A percentile compares a stretch with the other conserved stretches of the same genome.
Evolutionary conservation across 345 rosid genomes (phyloP).

Genomic region (Salix purpurea): DNA sequence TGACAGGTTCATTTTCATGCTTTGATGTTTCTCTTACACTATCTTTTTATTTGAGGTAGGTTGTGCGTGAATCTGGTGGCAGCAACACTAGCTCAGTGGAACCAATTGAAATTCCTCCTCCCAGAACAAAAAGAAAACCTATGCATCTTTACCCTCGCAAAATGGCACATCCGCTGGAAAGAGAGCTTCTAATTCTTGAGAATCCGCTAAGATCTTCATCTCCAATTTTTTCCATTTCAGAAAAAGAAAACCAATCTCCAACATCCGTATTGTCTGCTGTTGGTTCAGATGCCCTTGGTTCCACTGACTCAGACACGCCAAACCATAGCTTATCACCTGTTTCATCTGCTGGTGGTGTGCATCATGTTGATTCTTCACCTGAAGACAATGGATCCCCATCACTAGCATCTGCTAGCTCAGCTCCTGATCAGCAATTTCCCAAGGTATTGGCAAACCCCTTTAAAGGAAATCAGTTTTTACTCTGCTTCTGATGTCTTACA

Average conservation of each 20-base stretch:
- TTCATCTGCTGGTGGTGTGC: slow-evolving; percentile 31
- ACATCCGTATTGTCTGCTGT: slow-evolving; percentile 27
- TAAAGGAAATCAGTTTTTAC: neutral
- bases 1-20: slow-evolving; percentile 17
- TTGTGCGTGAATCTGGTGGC: slow-evolving; percentile 23
- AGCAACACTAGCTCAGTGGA: slow-evolving; percentile 7
- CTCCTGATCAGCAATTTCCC: slow-evolving; percentile 29
- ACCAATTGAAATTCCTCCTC: slow-evolving; percentile 30
- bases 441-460: slow-evolving; percentile 25
- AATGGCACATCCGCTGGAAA: neutral
- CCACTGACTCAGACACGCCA: slow-evolving; percentile 41
- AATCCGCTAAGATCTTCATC: slow-evolving; percentile 7
- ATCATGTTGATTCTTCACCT: slow-evolving; percentile 8
- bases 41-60: slow-evolving; percentile 13
- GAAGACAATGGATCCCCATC: slow-evolving; percentile 20
- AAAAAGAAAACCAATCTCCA: slow-evolving; percentile 25
- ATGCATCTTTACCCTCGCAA: slow-evolving; percentile 33
- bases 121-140: slow-evolving; percentile 31
- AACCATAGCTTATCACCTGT: slow-evolving; percentile 47
- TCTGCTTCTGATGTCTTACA: neutral
- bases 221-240: slow-evolving; percentile 11
- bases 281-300: slow-evolving; percentile 50
- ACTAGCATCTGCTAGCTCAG: slow-evolving; percentile 9
- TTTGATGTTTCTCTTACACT: slow-evolving; percentile 15
- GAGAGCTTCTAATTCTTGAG: neutral